Base-by-base conservation (phyloP, 495 filamentous ascomycete species). In the Hypoxylon intermedium region DNA sequence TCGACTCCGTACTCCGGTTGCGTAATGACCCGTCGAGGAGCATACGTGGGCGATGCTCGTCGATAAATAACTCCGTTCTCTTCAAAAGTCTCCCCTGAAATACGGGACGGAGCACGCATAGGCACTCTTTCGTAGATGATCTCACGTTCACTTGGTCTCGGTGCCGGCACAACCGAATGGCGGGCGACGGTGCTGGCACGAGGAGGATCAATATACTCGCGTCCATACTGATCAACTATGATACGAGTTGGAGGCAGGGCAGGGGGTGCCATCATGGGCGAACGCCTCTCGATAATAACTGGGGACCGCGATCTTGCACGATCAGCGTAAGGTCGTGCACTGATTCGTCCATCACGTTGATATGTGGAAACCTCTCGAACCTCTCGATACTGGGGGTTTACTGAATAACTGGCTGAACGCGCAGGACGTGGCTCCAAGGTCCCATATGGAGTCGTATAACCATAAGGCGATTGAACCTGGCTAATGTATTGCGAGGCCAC, bases 201-300 rank as follows among this genome's bases (percentile, higher is more conserved):
- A 5, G 85, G 72, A 26, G 80, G 79, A 67, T 89, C 88, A 42
- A 87, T 74, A 63, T 87, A 93, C 65, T 89, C 80, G 53, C 85
- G 85, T 18, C 89, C 89, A 72, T 82, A 84, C 49, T 87, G 82
- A 68, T 91, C 89, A 41, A 92, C 74, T 38, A 91, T 73, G 53
- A 90, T 84, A 43, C 88, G 82, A 28, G 75, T 59, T n/a, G 74
- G 57, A 1, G 83, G 80, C 19, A 79, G 79, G 20, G 82, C 78
- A 21, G 88, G 84, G 24, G 82, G 80, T 67, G 86, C 81, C 57
- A 86, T 77, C 7, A 78, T 72, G 21, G 75, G 73, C 5, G 79
- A 67, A 5, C 68, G 63, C 54, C 76, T 71, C 52, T 85, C 84
- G 30, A 81, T 75, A 42, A 76, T 58, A 16, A 86, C 77, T 0